Base-by-base conservation (phyloP, 768 basidiomycete species). In the Lentinula lateritia region DNA sequence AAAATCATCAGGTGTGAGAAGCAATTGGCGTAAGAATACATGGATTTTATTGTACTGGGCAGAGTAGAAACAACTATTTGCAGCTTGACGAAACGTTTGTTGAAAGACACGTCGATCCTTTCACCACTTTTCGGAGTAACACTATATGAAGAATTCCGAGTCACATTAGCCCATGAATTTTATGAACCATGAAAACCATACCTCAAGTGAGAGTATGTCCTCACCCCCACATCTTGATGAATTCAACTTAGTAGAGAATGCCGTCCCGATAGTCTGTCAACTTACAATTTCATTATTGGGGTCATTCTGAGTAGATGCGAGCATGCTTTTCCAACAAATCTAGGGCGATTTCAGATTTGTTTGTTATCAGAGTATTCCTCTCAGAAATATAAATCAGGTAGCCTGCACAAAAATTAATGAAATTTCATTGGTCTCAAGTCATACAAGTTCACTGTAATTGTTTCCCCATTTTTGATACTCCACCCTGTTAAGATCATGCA, bases 251-350 rank as follows among this genome's bases (percentile, higher is more conserved):
- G 32, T 1, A 9, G 53, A 16, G 16, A 16, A 18, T 16, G 1
- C 18, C 1, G 16, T 18, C 8, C 18, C 5, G 41, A 57, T 9
- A 10, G 18, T 12, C 12, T 28, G 45, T 28, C 28, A 1, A 56
- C 61, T 41, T 18, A 62, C 42, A 56, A 18, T n/a, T 62, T 16
- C 61, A 45, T 46, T 18, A 58, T 62, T 12, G 52, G 23, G 2
- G 35, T 48, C 10, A 36, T 10, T 57, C 48, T 3, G 78, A 76
- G 63, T 78, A 79, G 4, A 72, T 75, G 6, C 67, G 63, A 1
- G 75, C 74, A 6, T 73, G 67, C 42, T 73, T 73, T 41, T 76
- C 74, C 18, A 79, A 69, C 2, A 79, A 67, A 8, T 75, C 75
- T 18, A 69, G 69, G 3, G 74, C 72, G 20, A 69, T 66, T 39